Conservation (phyloP, 352 stramenopile species). For the Globisporangium viniferum region DNA sequence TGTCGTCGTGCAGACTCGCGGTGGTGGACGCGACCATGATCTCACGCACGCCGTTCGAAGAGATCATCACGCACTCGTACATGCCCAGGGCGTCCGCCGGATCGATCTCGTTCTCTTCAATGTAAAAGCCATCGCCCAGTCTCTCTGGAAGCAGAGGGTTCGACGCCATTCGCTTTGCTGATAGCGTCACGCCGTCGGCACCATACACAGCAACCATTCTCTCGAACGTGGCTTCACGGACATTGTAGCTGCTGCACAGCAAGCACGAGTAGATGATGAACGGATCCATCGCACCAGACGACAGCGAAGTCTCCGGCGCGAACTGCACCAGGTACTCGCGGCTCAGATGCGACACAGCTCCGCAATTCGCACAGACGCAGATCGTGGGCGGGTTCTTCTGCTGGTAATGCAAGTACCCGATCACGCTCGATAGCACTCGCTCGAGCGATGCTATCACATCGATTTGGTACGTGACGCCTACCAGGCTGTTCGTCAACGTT, state of each 20-base stretch:
- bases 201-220: constrained; percentile 48
- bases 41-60: constrained; percentile 55
- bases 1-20: constrained; percentile 20
- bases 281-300: constrained; percentile 18
- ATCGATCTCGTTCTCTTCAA: constrained; percentile 49
- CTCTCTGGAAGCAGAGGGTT: constrained; percentile 32
- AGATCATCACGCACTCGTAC: constrained; percentile 48
- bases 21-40: constrained; percentile 19
- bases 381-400: constrained; percentile 32
- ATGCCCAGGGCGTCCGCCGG: constrained; percentile 22
- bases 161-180: constrained; percentile 30
- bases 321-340: constrained; percentile 33
- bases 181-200: constrained; percentile 39
- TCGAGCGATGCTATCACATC: constrained; percentile 31
- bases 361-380: constrained; percentile 58
- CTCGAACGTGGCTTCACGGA: constrained; percentile 61
- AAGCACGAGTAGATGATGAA: constrained; percentile 60
- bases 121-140: constrained; percentile 45
- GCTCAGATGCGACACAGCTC: constrained; percentile 53
- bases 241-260: constrained; percentile 68
- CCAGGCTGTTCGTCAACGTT: constrained; percentile 14
- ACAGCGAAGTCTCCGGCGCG: constrained; percentile 10
- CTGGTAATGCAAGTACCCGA: constrained; percentile 48
- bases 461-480: constrained; percentile 61
- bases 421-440: constrained; percentile 35